Conservation (phyloP, 441 rosid species). For the Erodium texanum region DNA sequence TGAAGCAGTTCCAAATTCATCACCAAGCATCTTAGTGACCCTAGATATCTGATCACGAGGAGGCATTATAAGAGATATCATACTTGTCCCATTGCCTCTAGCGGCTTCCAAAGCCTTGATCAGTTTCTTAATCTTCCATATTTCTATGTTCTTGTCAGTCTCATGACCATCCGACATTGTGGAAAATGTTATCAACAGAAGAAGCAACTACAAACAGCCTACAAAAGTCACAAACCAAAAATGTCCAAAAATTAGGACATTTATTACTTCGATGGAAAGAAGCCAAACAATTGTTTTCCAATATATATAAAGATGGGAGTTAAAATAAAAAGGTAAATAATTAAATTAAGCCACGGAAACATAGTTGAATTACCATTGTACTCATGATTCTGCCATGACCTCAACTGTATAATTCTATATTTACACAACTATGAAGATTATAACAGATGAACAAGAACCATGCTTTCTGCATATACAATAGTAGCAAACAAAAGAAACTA, state of each 20-base stretch:
- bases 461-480: neutral
- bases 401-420: no score
- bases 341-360: neutral
- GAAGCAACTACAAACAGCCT: neutral
- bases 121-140: conserved; percentile 22
- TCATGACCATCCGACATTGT: conserved; percentile 13
- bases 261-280: neutral
- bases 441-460: neutral
- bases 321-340: neutral
- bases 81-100: conserved; percentile 16
- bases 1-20: conserved; percentile 18
- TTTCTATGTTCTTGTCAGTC: conserved; percentile 15
- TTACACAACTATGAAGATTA: neutral
- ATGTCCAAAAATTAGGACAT: neutral
- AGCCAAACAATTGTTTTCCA: neutral
- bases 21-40: conserved; percentile 14
- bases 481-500: neutral
- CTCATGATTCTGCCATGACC: no score
- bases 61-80: conserved; percentile 19
- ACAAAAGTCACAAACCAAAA: neutral
- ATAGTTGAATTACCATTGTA: no score
- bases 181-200: neutral
- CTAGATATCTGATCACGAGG: conserved; percentile 17
- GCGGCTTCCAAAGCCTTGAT: conserved; percentile 18
- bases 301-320: neutral